Percentiles rank a stretch among this genome's conserved stretches.
Conservation (phyloP, 768 basidiomycete genomes). For the Sporobolomyces pararoseus region DNA sequence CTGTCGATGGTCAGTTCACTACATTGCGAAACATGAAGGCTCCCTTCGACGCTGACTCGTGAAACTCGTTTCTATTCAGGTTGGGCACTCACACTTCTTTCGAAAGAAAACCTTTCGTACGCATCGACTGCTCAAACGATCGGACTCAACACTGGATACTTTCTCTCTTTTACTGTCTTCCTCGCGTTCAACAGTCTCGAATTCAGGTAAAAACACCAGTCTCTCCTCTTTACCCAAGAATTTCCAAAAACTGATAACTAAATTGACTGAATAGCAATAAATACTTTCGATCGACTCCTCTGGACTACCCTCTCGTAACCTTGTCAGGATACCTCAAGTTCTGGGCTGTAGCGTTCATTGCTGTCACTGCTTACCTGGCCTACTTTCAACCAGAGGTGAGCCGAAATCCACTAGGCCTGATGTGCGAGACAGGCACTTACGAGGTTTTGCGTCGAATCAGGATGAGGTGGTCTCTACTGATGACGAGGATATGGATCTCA, state of each 20-base stretch:
- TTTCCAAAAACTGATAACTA: not conserved
- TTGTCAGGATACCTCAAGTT: slow-evolving; percentile 78
- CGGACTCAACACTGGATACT: slow-evolving; percentile 90
- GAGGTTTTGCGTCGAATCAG: slow-evolving; percentile 49
- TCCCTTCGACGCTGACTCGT: no score
- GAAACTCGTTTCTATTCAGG: slow-evolving; percentile 28
- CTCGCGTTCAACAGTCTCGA: slow-evolving; percentile 91
- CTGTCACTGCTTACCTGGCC: slow-evolving; percentile 81
- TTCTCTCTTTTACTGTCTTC: slow-evolving; percentile 94
- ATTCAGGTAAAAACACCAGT: slow-evolving; percentile 60
- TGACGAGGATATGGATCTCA: slow-evolving; percentile 83
- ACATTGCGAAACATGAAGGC: no score
- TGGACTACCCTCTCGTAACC: slow-evolving; percentile 53
- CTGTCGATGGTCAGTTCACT: slow-evolving; percentile 74
- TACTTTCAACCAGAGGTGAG: slow-evolving; percentile 84
- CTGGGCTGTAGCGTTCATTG: slow-evolving; percentile 74
- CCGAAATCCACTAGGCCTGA: not conserved
- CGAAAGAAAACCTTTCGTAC: slow-evolving; percentile 88
- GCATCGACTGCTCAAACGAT: slow-evolving; percentile 98
- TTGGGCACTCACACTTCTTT: slow-evolving; percentile 61
- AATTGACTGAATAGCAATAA: slow-evolving; percentile 49
- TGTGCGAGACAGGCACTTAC: not conserved
- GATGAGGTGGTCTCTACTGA: slow-evolving; percentile 65
- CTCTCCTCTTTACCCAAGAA: not conserved
- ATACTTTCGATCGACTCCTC: slow-evolving; percentile 52